Evolutionary conservation across 1,139 yeast genomes (phyloP), one percentile per base, ranked within the genome.

Genomic region (Saccharomyces hybrid): DNA sequence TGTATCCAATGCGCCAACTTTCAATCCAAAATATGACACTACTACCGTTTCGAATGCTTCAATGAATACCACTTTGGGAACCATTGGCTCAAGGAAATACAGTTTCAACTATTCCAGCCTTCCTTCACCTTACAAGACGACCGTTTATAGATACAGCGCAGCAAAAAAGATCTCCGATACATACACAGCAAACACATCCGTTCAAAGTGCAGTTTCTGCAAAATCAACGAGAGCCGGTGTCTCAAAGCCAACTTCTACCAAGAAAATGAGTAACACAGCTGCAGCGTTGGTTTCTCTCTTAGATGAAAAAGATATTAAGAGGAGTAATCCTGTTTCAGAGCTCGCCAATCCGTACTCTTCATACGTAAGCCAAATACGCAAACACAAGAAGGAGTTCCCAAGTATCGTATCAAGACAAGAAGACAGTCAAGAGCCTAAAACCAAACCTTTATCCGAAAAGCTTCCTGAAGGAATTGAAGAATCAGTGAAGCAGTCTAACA

Each of bases 91-190:
- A 62, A 69, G 51, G 68, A 72, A 66, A 61, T 70, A 68, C 52
- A 73, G 84, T 1, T 82, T 83, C 58, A 84, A 81, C 60, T 84
- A 83, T 62, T 77, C 86, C 0, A 81, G 82, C 0, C 71, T 82
- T 46, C 88, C 88, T 3, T 80, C 87, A 0, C 88, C 88, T 2
- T 83, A 82, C 64, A 74, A 81, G 61, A 77, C 84, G 1, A 75
- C 83, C 54, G 61, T 62, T 47, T 59, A 62, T 55, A 62, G 59
- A 48, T 65, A 63, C 57, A 62, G 61, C 50, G 62, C 56, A 47
- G 61, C 58, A 16, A 54, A 54, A 34, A 50, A 48, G 47, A 54
- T 47, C 48, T 54, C 52, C 14, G 47, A 34, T 48, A 47, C 26
- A 50, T 51, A 25, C 57, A 47, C n/a, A 54, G 51, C 49, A 56